A percentile compares a stretch with the other conserved stretches of the same genome.
These are phyloP conservation scores for Dryadomyces quercivorus DNA, from an alignment of 2,329 filamentous ascomycete genomes.

Conservation along the genomic window DNA sequence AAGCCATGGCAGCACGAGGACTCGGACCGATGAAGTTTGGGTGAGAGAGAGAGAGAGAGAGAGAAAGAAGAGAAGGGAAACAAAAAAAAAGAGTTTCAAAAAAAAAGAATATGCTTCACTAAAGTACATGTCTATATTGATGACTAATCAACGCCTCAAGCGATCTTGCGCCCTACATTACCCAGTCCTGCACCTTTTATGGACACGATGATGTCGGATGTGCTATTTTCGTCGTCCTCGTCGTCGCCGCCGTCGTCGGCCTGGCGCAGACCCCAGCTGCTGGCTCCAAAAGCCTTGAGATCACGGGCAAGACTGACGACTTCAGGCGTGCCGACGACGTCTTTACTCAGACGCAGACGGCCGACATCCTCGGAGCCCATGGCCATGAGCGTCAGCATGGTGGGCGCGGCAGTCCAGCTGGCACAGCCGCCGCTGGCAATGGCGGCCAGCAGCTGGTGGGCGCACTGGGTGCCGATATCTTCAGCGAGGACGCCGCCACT, in stretches of 20 bases:
- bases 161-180: conserved; percentile 87
- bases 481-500: conserved; percentile 76
- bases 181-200: conserved; percentile 90
- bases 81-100: not conserved
- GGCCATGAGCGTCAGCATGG: conserved; percentile 80
- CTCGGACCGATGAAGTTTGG: conserved; percentile 41
- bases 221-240: conserved; percentile 49
- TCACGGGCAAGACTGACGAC: conserved; percentile 73
- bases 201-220: conserved; percentile 61
- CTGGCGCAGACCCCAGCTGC: conserved; percentile 80
- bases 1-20: conserved; percentile 42
- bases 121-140: not conserved
- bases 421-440: conserved; percentile 77
- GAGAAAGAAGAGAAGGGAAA: not conserved
- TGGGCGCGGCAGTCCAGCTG: conserved; percentile 56
- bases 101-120: not conserved
- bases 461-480: conserved; percentile 79
- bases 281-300: conserved; percentile 75
- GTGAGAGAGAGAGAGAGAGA: not conserved
- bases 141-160: conserved; percentile 2
- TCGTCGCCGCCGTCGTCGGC: conserved; percentile 48
- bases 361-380: conserved; percentile 98
- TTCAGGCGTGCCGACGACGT: conserved; percentile 71
- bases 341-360: conserved; percentile 66
- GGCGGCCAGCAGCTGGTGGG: conserved; percentile 76